Evolutionary conservation across 176 grass and related monocot species (phyloP), one percentile per base, ranked within the genome.

Genomic region (Carex cristatella): DNA sequence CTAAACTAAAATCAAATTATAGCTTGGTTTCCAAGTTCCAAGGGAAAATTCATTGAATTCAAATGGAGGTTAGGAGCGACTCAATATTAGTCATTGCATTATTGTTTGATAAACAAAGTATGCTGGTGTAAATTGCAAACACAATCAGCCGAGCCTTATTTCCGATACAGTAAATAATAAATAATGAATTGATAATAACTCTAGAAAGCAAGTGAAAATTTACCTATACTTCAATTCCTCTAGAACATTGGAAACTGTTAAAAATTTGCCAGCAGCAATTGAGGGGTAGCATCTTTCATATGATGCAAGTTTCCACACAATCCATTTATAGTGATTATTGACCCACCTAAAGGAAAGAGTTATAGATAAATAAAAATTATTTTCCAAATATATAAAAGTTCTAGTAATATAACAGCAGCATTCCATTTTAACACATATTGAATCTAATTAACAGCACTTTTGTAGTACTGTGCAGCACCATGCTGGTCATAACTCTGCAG

Each of bases 151-250:
- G 2, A 14, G 67, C 4, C 15, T 44, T 1, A 33, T 18, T 44
- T 8, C 11, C 3, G 7, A 44, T 44, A 15, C 66, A 15, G 2
- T 70, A 46, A 78, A 78, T 15, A 5, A 32, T 57, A 32, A n/a
- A 76, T 66, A 87, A 85, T 38, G 59, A 51, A 75, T 74, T 78
- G 5, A 57, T 3, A 56, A n/a, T 37, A 33, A 56, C 13, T 57
- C 51, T 44, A 18, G 51, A 78, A 35, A 78, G 12, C 28, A 78
- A 57, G 38, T 44, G 30, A 79, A 13, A 87, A 78, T 81, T 86
- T 70, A 95, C 96, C 96, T 90, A 71, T 95, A 95, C 72, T 92
- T 95, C 67, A 98, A 85, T 89, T 98, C 96, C 40, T 98, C 91
- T 53, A 92, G 86, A 90, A 95, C 93, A 89, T 95, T 98, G 65